Evolutionary conservation across 306 rosid species (phyloP).

Genomic region (Argentina anserina): DNA sequence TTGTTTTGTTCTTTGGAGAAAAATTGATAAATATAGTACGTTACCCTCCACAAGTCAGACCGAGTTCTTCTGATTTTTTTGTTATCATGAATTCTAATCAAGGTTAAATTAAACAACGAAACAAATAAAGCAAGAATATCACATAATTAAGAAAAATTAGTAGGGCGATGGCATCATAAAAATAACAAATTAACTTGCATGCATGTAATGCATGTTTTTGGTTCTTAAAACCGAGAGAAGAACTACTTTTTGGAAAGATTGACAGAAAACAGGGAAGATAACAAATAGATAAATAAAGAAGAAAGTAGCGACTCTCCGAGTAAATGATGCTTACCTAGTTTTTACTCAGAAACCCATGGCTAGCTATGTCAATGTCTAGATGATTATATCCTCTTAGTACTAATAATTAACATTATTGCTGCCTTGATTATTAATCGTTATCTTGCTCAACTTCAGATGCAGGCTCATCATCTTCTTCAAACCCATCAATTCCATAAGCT

Average conservation of each 20-base stretch:
- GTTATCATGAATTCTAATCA: not conserved
- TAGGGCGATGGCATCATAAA: not conserved
- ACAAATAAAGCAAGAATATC: not conserved
- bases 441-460: conserved; percentile 97
- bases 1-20: not conserved
- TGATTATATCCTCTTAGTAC: not conserved
- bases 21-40: not conserved
- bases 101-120: not conserved
- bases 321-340: not conserved
- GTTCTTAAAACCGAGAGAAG: not conserved
- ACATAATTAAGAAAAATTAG: not conserved
- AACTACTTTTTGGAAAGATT: not conserved
- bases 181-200: not conserved
- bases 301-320: not conserved
- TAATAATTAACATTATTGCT: conserved; percentile 16
- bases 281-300: not conserved
- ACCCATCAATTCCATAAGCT: conserved; percentile 64
- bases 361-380: not conserved
- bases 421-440: conserved; percentile 51
- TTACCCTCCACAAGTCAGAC: not conserved
- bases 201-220: not conserved
- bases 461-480: conserved; percentile 90
- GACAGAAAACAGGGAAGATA: too few species aligned
- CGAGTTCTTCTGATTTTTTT: not conserved
- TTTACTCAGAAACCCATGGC: conserved; percentile 2